These are phyloP conservation scores for Aspergillus fijiensis DNA, from an alignment of 2,329 filamentous ascomycete species.

Conservation along the genomic window DNA sequence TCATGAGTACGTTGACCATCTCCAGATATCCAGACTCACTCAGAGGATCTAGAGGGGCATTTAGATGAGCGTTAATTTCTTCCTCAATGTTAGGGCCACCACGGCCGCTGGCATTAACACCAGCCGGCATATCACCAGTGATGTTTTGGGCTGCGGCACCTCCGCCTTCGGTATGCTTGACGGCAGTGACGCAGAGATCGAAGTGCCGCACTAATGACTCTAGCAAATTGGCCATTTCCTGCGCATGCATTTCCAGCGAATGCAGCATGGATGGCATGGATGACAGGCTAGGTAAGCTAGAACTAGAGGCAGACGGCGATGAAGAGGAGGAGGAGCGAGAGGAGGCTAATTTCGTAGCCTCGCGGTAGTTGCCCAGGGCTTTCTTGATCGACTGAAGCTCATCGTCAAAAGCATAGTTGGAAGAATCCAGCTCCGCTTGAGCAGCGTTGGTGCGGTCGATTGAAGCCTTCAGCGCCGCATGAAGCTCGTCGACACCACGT, in stretches of 20 bases:
- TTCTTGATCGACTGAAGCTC: slow-evolving; percentile 67
- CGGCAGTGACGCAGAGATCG: slow-evolving; percentile 86
- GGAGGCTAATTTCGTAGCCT: slow-evolving; percentile 40
- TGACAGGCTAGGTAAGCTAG: slow-evolving; percentile 37
- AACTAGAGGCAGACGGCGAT: slow-evolving; percentile 33
- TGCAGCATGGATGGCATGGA: slow-evolving; percentile 57
- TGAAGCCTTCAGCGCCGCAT: slow-evolving; percentile 55
- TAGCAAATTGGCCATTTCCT: slow-evolving; percentile 77
- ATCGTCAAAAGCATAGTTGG: slow-evolving; percentile 67
- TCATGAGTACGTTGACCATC: slow-evolving; percentile 73
- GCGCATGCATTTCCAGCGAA: slow-evolving; percentile 69
- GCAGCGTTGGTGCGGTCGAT: slow-evolving; percentile 62
- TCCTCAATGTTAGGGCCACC: slow-evolving; percentile 34
- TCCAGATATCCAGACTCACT: slow-evolving; percentile 74
- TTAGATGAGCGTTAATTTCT: slow-evolving; percentile 33
- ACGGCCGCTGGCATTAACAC: slow-evolving; percentile 44
- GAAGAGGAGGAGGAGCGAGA: slow-evolving; percentile 38
- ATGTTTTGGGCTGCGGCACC: slow-evolving; percentile 67
- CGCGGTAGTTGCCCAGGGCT: slow-evolving; percentile 49
- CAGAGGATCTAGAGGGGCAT: slow-evolving; percentile 64
- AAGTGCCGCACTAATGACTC: slow-evolving; percentile 83
- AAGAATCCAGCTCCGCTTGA: slow-evolving; percentile 56
- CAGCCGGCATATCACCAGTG: slow-evolving; percentile 60
- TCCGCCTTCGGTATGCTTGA: slow-evolving; percentile 84
- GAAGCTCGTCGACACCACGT: slow-evolving; percentile 58